Evolutionary conservation across 129 eudicot species (phyloP), one percentile per base, ranked within the genome.

Genomic region (Logfia minima): DNA sequence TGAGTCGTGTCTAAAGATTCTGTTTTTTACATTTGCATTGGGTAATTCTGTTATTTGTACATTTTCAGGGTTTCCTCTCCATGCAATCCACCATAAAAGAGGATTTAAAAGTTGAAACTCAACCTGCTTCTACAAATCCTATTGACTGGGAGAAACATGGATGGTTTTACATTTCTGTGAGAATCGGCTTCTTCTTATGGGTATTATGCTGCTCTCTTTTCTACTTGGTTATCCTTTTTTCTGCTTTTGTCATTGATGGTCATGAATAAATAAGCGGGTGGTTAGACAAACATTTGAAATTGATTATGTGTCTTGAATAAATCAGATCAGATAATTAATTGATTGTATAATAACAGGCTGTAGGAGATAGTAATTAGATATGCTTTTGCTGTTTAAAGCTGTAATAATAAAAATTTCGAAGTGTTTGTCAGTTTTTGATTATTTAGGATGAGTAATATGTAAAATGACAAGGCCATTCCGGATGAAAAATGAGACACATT

Each of bases 101-200:
- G 45, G 96, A 90, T 34, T 77, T 88, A 75, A 93, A 87, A 74
- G 67, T 87, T 79, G 91, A 84, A 79, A 80, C 73, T 76, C 75
- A 79, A 66, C 24, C 84, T 31, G 81, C 59, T 66, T 68, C 84
- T 43, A 60, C 80, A 39, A 14, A 75, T 28, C 72, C 90, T 71
- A 63, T 59, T 19, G 84, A 82, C 48, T 91, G 89, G 96, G 90
- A 79, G 43, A 72, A 55, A 69, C 93, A 94, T 79, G 91, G 90
- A 23, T 94, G 97, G 97, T 91, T 91, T 77, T 94, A 87, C 84
- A 82, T 87, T 75, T 77, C 92, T 28, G 98, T 94, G 62, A 87
- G 98, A 82, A 80, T 91, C 62, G 86, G 93, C 80, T 81, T 94
- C 79, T 94, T 91, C 80, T 92, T 94, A 81, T 94, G 98, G 98